Percentiles rank a stretch among this genome's conserved stretches.
Conservation (phyloP, 495 filamentous ascomycete genomes). For the Penicillium alfredii region DNA sequence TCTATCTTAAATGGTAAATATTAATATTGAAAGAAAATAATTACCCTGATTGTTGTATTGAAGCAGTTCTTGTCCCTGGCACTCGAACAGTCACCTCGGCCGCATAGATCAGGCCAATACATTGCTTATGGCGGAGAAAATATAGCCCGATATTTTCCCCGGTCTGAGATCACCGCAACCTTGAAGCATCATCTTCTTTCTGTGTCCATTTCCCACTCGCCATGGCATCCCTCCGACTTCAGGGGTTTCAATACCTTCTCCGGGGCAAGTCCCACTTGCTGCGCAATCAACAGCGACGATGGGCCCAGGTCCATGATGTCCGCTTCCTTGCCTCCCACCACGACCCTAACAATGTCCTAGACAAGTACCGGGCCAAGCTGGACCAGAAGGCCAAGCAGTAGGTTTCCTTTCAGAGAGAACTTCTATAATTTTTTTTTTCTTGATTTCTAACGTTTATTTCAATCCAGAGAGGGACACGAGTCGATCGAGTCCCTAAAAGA, state of each 20-base stretch:
- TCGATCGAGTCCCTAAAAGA: slow-evolving; percentile 72
- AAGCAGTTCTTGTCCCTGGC: no score
- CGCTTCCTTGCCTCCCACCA: slow-evolving; percentile 73
- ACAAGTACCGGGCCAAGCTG: slow-evolving; percentile 85
- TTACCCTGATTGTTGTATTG: no score
- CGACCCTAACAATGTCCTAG: slow-evolving; percentile 57
- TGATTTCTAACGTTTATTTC: not conserved
- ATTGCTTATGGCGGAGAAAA: no score
- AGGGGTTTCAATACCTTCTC: slow-evolving; percentile 26
- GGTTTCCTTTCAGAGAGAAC: slow-evolving; percentile 14
- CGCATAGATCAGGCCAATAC: no score
- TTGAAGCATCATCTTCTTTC: not conserved
- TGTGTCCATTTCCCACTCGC: not conserved
- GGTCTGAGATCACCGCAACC: no score
- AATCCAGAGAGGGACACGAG: slow-evolving; percentile 61
- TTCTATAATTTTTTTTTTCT: not conserved
- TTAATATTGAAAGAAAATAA: no score
- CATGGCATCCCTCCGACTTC: slow-evolving; percentile 33
- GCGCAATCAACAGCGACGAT: slow-evolving; percentile 60
- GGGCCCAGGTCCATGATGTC: slow-evolving; percentile 88
- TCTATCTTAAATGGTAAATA: no score
- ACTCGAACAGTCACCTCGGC: no score
- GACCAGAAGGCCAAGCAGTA: slow-evolving; percentile 73
- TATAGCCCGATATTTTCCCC: no score
- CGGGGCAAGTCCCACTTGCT: slow-evolving; percentile 25